These are phyloP conservation scores for Cladosporium velox DNA, from an alignment of 2,329 filamentous ascomycete genomes.

Conservation along the genomic window DNA sequence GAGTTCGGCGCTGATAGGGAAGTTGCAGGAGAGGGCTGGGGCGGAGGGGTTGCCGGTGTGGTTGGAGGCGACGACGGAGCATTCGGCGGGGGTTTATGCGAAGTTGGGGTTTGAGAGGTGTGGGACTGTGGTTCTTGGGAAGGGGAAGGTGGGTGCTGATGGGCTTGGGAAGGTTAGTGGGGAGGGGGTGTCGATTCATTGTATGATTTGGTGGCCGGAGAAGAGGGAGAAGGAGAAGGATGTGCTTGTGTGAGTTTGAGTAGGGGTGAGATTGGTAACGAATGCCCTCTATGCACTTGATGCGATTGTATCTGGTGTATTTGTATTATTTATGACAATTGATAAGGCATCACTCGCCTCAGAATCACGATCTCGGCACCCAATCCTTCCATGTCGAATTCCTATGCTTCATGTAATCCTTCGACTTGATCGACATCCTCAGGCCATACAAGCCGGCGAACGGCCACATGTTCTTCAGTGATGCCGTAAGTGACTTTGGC, in stretches of 20 bases:
- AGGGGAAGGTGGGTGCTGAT: conserved; percentile 25
- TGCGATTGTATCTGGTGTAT: not conserved
- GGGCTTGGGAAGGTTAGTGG: conserved; percentile 28
- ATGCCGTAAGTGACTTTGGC: not conserved
- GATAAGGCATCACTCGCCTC: no score
- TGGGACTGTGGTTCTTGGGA: conserved; percentile 27
- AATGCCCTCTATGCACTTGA: not conserved
- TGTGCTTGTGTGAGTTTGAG: not conserved
- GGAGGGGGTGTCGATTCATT: conserved; percentile 28
- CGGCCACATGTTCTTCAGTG: conserved; percentile 26
- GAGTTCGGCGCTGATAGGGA: conserved; percentile 25
- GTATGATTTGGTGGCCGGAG: conserved; percentile 32
- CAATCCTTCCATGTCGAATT: conserved; percentile 30
- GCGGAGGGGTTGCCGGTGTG: conserved; percentile 29
- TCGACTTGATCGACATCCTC: conserved; percentile 27
- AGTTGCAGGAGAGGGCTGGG: conserved; percentile 22
- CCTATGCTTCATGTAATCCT: conserved; percentile 28
- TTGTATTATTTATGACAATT: not conserved
- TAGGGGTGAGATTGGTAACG: not conserved
- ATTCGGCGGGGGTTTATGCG: conserved; percentile 28
- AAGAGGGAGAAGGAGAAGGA: not conserved
- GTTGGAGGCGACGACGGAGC: conserved; percentile 33
- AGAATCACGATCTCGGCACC: conserved; percentile 24
- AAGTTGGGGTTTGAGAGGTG: conserved; percentile 29
- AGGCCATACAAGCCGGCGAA: conserved; percentile 27